Conservation (phyloP, 768 basidiomycete genomes). For the Coprinopsis sp. region DNA sequence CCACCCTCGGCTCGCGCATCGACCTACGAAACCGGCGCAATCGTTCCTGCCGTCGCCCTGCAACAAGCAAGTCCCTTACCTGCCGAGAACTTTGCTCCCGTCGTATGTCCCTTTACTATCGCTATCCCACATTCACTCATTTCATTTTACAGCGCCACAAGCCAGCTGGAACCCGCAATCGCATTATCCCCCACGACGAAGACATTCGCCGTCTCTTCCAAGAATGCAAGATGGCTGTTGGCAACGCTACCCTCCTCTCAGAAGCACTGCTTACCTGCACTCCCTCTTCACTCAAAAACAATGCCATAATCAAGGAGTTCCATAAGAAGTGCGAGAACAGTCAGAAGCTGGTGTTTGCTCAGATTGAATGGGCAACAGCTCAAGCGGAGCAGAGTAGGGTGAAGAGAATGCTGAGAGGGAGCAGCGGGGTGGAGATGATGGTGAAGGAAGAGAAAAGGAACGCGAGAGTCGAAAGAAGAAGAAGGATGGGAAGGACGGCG, state of each 20-base stretch:
- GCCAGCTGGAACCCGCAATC: constrained; percentile 36
- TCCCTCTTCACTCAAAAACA: constrained; percentile 63
- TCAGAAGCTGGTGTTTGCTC: constrained; percentile 79
- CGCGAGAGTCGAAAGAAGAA: constrained; percentile 16
- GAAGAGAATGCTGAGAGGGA: constrained; percentile 25
- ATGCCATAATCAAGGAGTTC: constrained; percentile 83
- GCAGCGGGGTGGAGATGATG: too few species aligned
- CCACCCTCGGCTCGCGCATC: constrained; percentile 46
- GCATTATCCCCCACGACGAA: constrained; percentile 69
- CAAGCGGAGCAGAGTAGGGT: constrained; percentile 68
- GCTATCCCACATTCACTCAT: too few species aligned
- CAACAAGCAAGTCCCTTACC: constrained; percentile 21
- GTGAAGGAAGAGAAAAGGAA: constrained; percentile 20
- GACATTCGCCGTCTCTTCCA: constrained; percentile 79
- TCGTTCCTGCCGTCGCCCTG: constrained; percentile 35
- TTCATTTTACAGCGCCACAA: too few species aligned
- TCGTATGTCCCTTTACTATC: too few species aligned
- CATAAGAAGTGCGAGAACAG: constrained; percentile 72
- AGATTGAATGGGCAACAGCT: constrained; percentile 89
- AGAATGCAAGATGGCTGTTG: constrained; percentile 79
- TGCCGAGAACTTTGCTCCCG: not conserved
- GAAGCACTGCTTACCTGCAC: constrained; percentile 66
- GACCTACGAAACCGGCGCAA: constrained; percentile 30
- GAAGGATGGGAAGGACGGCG: constrained; percentile 5
- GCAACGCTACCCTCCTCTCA: constrained; percentile 71